phyloP scores from a whole-genome alignment of 2,329 filamentous ascomycete genomes.

The Aspergillus glaucus region DNA sequence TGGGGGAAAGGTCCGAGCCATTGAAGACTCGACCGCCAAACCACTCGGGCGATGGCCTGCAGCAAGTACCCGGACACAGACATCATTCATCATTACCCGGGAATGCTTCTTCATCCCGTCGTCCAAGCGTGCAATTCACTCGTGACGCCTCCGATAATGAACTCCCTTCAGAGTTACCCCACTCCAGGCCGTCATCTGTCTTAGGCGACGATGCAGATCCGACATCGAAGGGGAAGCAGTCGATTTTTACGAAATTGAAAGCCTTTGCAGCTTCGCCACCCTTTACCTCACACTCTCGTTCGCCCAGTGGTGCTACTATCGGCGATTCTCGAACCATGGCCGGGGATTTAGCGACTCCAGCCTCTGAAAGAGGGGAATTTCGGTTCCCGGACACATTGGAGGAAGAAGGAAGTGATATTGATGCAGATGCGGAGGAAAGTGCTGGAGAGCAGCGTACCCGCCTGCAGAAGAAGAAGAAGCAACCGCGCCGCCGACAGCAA shows the following conservation, averaged over 20 bases:
- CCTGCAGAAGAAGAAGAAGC: conserved; percentile 57
- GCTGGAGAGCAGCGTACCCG: conserved; percentile 62
- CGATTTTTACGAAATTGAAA: conserved; percentile 73
- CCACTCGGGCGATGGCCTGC: conserved; percentile 17
- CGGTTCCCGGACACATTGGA: conserved; percentile 50
- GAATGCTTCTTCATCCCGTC: conserved; percentile 38
- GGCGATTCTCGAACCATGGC: conserved; percentile 35
- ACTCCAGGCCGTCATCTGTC: conserved; percentile 59
- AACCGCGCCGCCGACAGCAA: conserved; percentile 51
- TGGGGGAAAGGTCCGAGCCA: conserved; percentile 15
- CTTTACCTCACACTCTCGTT: conserved; percentile 45
- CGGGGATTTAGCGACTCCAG: conserved; percentile 39
- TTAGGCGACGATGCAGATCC: conserved; percentile 57
- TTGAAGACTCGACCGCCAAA: conserved; percentile 20
- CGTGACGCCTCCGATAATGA: conserved; percentile 48
- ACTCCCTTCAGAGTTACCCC: conserved; percentile 43
- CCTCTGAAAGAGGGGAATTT: conserved; percentile 44
- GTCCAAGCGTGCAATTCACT: conserved; percentile 71
- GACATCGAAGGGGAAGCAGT: conserved; percentile 52
- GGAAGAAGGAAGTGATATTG: conserved; percentile 62
- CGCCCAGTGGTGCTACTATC: conserved; percentile 42
- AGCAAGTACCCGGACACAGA: conserved; percentile 15
- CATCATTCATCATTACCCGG: conserved; percentile 20
- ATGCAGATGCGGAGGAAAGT: conserved; percentile 79
- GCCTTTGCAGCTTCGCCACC: conserved; percentile 57